These are phyloP conservation scores for Diutina scorzettiae DNA, from an alignment of 1,139 yeast genomes.

Conservation along the genomic window DNA sequence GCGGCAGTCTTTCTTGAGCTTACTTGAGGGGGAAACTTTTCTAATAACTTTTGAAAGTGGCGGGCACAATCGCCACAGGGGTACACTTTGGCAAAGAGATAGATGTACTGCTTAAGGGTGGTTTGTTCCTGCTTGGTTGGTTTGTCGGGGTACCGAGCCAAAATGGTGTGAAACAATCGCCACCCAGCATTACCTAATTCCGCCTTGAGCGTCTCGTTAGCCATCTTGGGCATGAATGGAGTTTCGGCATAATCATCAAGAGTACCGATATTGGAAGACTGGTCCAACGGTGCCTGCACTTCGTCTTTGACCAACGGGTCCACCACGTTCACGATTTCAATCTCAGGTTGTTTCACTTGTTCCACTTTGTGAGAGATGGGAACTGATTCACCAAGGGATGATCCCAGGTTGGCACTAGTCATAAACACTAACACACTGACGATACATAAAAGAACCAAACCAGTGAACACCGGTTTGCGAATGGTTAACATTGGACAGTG, in stretches of 20 bases:
- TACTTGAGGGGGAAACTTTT: conserved; percentile 76
- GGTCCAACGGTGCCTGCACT: neutral
- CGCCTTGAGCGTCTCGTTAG: conserved; percentile 45
- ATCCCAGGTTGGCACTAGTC: conserved; percentile 14
- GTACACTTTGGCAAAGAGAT: conserved; percentile 62
- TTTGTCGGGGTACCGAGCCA: conserved; percentile 81
- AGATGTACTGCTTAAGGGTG: conserved; percentile 44
- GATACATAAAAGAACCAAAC: conserved; percentile 16
- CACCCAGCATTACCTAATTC: conserved; percentile 84
- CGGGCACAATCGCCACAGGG: conserved; percentile 95
- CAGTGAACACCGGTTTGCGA: conserved; percentile 17
- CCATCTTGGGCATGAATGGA: conserved; percentile 86
- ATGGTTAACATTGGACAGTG: conserved; percentile 14
- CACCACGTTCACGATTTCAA: neutral
- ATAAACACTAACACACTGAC: conserved; percentile 18
- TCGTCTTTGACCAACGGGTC: neutral
- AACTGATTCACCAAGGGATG: conserved; percentile 15
- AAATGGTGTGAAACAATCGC: conserved; percentile 75
- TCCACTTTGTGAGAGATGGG: conserved; percentile 11
- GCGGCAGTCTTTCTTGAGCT: conserved; percentile 72
- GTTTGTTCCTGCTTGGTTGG: conserved; percentile 55
- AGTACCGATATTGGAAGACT: neutral
- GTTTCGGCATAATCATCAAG: conserved; percentile 20
- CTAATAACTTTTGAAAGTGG: conserved; percentile 64
- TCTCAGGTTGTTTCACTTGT: neutral